Evolutionary conservation across 768 basidiomycete genomes (phyloP).

Genomic region (Rhizopogon salebrosus): DNA sequence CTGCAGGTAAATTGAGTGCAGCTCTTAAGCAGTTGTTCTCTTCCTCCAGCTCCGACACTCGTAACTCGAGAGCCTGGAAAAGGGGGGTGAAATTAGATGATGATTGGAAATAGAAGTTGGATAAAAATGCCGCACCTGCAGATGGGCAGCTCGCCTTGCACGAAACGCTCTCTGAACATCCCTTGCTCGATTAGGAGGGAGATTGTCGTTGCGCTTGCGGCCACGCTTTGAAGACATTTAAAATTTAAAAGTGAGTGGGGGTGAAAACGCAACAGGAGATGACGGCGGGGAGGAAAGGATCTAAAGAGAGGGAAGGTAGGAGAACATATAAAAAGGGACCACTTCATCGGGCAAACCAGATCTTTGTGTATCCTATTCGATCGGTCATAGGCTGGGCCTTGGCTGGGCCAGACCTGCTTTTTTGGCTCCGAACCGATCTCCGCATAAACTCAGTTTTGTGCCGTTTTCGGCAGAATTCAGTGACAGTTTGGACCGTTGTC

Average conservation of each 20-base stretch:
- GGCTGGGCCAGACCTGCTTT: constrained; percentile 27
- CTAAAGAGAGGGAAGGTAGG: constrained; percentile 29
- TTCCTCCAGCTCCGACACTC: constrained; percentile 78
- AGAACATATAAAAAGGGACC: constrained; percentile 35
- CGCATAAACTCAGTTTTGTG: constrained; percentile 19
- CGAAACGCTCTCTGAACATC: constrained; percentile 90
- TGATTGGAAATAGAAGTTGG: constrained; percentile 36
- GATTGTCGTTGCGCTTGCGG: constrained; percentile 66
- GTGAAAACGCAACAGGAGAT: constrained; percentile 16
- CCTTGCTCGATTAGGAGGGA: constrained; percentile 66
- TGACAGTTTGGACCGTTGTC: background rate
- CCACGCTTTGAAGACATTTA: constrained; percentile 84
- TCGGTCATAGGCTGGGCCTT: constrained; percentile 22
- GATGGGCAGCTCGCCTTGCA: constrained; percentile 82
- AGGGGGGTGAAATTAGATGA: constrained; percentile 24
- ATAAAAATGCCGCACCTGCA: constrained; percentile 50
- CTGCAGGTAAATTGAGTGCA: constrained; percentile 67
- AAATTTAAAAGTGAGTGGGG: constrained; percentile 6
- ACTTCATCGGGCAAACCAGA: constrained; percentile 24
- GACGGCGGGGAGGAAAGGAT: constrained; percentile 27
- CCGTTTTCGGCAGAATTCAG: constrained; percentile 6
- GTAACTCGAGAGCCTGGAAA: constrained; percentile 69
- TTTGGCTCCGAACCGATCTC: constrained; percentile 23
- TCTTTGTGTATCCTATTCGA: constrained; percentile 35
- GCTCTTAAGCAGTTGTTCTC: constrained; percentile 75